These are phyloP conservation scores for Stephanodiscus minutulus DNA, from an alignment of 108 stramenopile genomes.

Conservation along the genomic window DNA sequence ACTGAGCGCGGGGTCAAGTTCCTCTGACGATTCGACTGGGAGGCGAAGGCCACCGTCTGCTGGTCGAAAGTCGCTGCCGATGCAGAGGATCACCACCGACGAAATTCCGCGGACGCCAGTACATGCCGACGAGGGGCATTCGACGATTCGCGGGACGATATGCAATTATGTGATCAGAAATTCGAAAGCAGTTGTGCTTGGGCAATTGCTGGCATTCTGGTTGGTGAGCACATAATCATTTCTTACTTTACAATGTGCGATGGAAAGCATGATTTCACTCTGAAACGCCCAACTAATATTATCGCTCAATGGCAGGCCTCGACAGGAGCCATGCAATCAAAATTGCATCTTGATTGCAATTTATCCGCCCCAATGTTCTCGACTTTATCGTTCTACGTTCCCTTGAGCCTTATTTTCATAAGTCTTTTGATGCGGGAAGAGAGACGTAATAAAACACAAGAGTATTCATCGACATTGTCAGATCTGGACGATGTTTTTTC, in stretches of 20 bases:
- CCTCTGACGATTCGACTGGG: too few species aligned
- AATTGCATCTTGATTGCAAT: conserved; percentile 63
- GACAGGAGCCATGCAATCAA: conserved; percentile 53
- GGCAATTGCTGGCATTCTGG: conserved; percentile 39
- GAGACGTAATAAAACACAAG: neutral
- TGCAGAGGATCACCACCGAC: too few species aligned
- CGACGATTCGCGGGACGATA: conserved; percentile 20
- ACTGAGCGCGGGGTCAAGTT: too few species aligned
- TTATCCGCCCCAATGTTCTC: conserved; percentile 69
- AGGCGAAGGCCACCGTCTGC: too few species aligned
- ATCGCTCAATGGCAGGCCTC: conserved; percentile 13
- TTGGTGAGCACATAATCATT: conserved; percentile 17
- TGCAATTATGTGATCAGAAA: conserved; percentile 20
- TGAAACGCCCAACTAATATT: neutral
- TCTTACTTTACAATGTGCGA: neutral
- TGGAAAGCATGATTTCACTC: neutral
- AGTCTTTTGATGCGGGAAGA: conserved; percentile 21
- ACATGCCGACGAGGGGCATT: conserved; percentile 2
- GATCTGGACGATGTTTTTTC: neutral
- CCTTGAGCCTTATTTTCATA: conserved; percentile 34
- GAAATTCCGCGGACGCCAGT: too few species aligned
- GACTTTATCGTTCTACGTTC: conserved; percentile 56
- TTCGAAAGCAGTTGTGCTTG: conserved; percentile 35
- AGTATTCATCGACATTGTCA: neutral
- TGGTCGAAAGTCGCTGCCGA: too few species aligned